Evolutionary conservation across 108 stramenopile genomes (phyloP), one percentile per base, ranked within the genome.

Genomic region (Nitzschia sp.): DNA sequence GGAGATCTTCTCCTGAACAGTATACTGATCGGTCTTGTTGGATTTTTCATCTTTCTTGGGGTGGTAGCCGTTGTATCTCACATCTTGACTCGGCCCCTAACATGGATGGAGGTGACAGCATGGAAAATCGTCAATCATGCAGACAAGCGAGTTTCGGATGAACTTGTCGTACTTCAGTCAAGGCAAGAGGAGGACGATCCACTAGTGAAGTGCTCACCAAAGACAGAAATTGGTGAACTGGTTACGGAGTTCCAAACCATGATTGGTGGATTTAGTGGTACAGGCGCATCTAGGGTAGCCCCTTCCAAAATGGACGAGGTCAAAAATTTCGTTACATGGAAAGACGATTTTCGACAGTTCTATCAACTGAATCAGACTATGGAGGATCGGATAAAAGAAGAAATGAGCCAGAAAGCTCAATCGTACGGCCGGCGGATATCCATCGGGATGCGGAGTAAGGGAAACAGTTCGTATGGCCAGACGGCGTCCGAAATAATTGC

Each of bases 181-280:
- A 21, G 26, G 23, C 18, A 58, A 3, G 59, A 60, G 4, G 46
- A 57, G 1, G 66, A 59, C 25, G 27, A 49, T 38, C 45, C n/a
- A 21, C n/a, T 74, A 19, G 54, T 77, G 25, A 36, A 42, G 5
- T 87, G 49, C 23, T 58, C 76, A 2, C 83, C 82, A 11, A 72
- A 80, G 53, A 85, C 84, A 25, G 87, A 88, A 58, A 64, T 85
- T 18, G 60, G 49, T 42, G 64, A 60, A 13, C 57, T 87, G 27
- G 74, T 76, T 0, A 48, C 28, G 2, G 78, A 78, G 30, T 84
- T 84, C 45, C 60, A 62, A 28, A 23, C 27, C 3, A 66, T 75
- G 66, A 62, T 72, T 11, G 18, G n/a, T 34, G 71, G 78, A 18
- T 63, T 72, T n/a, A 76, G 68, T 60, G 75, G 78, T 8, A 59